phyloP scores from a whole-genome alignment of 116 monocot species.

The Papilionanthe hybrid region DNA sequence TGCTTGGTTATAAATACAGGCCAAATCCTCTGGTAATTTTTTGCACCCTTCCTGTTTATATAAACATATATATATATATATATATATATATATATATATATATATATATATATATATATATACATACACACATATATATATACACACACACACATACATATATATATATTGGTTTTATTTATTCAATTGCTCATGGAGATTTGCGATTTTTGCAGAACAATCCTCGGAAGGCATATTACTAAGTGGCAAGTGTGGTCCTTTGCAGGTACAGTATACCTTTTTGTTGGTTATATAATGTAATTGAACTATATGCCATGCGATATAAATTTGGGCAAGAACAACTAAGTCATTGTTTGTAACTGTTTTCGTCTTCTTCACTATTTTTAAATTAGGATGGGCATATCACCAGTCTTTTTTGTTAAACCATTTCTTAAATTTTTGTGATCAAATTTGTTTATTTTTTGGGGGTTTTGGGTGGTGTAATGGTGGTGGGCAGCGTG shows the following conservation, averaged over 20 bases:
- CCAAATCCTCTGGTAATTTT: conserved; percentile 89
- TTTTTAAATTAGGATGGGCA: not conserved
- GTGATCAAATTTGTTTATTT: too few relatives aligned
- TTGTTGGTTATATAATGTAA: not conserved
- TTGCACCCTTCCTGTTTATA: not conserved
- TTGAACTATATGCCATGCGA: not conserved
- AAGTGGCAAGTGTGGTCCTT: not conserved
- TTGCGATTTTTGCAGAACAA: conserved; percentile 36
- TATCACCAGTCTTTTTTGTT: not conserved
- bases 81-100: too few relatives aligned
- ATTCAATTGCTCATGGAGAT: not conserved
- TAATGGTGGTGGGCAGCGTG: too few relatives aligned
- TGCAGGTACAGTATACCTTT: not conserved
- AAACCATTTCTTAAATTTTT: not conserved
- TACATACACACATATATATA: too few relatives aligned
- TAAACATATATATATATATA: too few relatives aligned
- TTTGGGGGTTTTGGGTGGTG: too few relatives aligned
- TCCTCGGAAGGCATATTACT: conserved; percentile 70
- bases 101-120: too few relatives aligned
- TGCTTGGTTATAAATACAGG: conserved; percentile 92
- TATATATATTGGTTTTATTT: not conserved
- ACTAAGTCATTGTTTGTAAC: not conserved
- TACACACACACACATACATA: too few relatives aligned
- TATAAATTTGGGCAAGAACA: not conserved
- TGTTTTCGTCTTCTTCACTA: not conserved